phyloP scores from a whole-genome alignment of 1,284 basidiomycete species.

The Tylopilus orsonianus region DNA sequence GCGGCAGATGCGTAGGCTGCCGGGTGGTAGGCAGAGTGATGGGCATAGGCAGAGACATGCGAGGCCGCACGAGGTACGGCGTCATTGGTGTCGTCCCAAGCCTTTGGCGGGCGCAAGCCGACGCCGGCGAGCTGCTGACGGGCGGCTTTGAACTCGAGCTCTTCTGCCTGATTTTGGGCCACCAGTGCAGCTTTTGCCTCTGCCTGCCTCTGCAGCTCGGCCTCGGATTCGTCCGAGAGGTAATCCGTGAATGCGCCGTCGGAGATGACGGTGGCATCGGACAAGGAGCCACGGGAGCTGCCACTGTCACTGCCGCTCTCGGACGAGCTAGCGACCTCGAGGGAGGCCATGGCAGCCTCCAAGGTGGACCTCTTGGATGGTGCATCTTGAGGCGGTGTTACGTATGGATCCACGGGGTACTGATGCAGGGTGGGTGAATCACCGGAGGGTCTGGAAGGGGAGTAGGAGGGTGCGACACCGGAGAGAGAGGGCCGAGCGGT shows the following conservation, averaged over 20 bases:
- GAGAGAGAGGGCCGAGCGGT: conserved; percentile 50
- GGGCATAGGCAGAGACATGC: conserved; percentile 27
- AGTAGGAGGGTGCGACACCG: conserved; percentile 37
- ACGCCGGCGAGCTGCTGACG: conserved; percentile 72
- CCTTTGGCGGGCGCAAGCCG: conserved; percentile 69
- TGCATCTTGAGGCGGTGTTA: conserved; percentile 24
- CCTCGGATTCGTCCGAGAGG: conserved; percentile 80
- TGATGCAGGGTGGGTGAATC: conserved; percentile 23
- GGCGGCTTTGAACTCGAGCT: conserved; percentile 74
- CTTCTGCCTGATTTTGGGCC: conserved; percentile 77
- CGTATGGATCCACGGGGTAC: conserved; percentile 19
- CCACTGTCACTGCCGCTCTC: conserved; percentile 59
- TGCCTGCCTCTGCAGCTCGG: conserved; percentile 77
- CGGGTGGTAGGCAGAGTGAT: conserved; percentile 32
- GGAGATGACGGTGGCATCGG: conserved; percentile 73
- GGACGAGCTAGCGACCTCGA: conserved; percentile 38
- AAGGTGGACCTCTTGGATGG: conserved; percentile 37
- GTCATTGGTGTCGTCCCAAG: conserved; percentile 66
- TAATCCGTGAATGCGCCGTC: conserved; percentile 84
- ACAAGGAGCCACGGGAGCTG: conserved; percentile 52
- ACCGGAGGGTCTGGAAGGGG: conserved; percentile 23
- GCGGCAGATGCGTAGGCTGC: conserved; percentile 26
- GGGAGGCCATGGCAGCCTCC: conserved; percentile 38
- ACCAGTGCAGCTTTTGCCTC: conserved; percentile 70
- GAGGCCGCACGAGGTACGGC: conserved; percentile 28